These are phyloP conservation scores for Paraleonurus japonicus DNA, from an alignment of 257 asterid genomes.

Conservation along the genomic window DNA sequence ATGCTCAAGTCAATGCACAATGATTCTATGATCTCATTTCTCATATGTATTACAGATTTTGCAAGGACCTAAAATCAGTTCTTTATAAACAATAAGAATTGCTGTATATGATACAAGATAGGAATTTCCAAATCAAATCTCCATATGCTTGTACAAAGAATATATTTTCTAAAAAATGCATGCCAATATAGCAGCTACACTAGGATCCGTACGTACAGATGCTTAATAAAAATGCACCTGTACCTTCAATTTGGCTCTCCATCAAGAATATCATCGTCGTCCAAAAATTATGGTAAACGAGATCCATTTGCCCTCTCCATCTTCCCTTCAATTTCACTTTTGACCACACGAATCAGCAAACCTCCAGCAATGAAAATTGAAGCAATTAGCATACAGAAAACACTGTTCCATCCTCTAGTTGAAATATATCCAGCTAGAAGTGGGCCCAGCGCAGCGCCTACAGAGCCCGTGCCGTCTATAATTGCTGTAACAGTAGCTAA, in stretches of 20 bases:
- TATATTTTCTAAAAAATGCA: slow-evolving; percentile 8
- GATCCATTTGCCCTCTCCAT: slow-evolving; percentile 77
- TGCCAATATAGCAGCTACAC: slow-evolving; percentile 4
- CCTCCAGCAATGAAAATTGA: slow-evolving; percentile 52
- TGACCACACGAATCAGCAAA: slow-evolving; percentile 63
- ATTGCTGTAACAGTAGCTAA: slow-evolving; percentile 92
- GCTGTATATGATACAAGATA: background rate
- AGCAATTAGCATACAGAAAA: slow-evolving; percentile 70
- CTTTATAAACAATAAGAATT: background rate
- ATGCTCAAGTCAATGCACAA: no score
- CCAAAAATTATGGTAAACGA: slow-evolving; percentile 36
- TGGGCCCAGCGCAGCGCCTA: slow-evolving; percentile 92
- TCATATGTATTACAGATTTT: background rate
- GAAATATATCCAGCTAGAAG: slow-evolving; percentile 94
- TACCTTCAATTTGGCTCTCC: slow-evolving; percentile 12
- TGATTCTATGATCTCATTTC: no score
- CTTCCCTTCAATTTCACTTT: slow-evolving; percentile 58
- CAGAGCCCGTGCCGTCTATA: slow-evolving; percentile 95
- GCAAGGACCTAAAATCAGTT: slow-evolving; percentile 10
- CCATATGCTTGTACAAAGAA: slow-evolving; percentile 12
- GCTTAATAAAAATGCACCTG: slow-evolving; percentile 24
- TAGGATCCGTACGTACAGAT: slow-evolving; percentile 14
- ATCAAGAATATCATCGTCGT: slow-evolving; percentile 5
- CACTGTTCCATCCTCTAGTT: slow-evolving; percentile 90
- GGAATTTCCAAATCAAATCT: slow-evolving; percentile 7